Percentiles rank a stretch among this genome's conserved stretches.
Evolutionary conservation across 441 rosid genomes (phyloP).

Genomic region (Populus hybrid): DNA sequence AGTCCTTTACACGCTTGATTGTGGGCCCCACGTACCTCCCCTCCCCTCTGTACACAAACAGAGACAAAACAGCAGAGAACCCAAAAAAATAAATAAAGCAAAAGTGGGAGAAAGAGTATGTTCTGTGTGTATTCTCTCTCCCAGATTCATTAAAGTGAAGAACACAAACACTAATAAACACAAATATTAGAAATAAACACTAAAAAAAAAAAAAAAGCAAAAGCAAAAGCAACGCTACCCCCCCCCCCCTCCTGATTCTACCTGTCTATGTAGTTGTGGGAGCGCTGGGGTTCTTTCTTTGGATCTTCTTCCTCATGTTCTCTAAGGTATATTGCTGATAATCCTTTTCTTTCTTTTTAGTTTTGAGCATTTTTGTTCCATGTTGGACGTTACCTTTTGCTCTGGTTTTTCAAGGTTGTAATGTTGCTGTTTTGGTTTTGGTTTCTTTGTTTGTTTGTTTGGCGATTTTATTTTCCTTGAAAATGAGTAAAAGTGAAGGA

Average conservation of each 20-base stretch:
- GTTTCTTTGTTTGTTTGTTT: not conserved
- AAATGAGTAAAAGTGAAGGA: not conserved
- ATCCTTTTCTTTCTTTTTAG: not conserved
- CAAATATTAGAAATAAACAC: not conserved
- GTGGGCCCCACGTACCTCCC: not conserved
- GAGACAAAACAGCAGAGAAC: not conserved
- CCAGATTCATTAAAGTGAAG: conserved; percentile 46
- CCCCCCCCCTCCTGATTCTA: not conserved
- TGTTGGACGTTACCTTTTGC: not conserved
- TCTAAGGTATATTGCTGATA: not conserved
- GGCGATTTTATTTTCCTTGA: not conserved
- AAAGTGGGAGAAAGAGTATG: conserved; percentile 3
- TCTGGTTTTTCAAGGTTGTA: not conserved
- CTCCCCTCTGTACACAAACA: not conserved
- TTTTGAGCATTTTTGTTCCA: not conserved
- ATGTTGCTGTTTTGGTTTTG: not conserved
- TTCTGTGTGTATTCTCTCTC: conserved; percentile 21
- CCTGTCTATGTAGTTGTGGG: conserved; percentile 11
- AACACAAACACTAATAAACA: not conserved
- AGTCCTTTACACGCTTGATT: conserved; percentile 19
- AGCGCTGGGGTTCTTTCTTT: conserved; percentile 12
- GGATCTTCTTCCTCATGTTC: not conserved
- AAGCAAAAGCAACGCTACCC: conserved; percentile 1
- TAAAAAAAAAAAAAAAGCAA: conserved; percentile 4
- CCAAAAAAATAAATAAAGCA: not conserved